phyloP scores from a whole-genome alignment of 148 eudicot genomes.

The Chenopodium berlandieri region DNA sequence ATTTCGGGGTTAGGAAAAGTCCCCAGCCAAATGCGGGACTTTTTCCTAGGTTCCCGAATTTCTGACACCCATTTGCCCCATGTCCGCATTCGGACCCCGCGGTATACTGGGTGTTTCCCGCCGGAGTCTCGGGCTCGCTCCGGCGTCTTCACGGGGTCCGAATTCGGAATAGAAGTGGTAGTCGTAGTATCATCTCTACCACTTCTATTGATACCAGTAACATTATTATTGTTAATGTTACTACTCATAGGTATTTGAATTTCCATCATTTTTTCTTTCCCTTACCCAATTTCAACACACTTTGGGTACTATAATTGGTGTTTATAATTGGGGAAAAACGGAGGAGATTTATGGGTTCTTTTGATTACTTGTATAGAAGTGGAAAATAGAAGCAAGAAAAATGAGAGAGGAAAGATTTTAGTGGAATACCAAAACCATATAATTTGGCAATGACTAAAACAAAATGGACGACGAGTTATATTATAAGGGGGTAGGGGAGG shows the following conservation, averaged over 20 bases:
- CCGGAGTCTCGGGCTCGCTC: conserved; percentile 27
- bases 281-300: not conserved
- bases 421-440: not conserved
- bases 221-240: not conserved
- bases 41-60: conserved; percentile 72
- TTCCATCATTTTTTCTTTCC: conserved; percentile 6
- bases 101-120: conserved; percentile 55
- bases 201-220: not conserved
- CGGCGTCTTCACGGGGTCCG: not conserved
- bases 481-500: conserved; percentile 8
- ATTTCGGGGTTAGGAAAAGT: conserved; percentile 75
- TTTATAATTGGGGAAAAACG: not conserved
- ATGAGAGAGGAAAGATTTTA: not conserved
- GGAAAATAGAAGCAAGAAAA: not conserved
- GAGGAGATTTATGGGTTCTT: not conserved
- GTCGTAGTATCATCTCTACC: not conserved
- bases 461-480: not conserved
- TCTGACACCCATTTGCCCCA: conserved; percentile 97
- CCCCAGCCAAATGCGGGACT: conserved; percentile 89
- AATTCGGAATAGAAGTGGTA: not conserved
- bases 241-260: conserved; percentile 8
- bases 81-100: conserved; percentile 69
- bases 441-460: conserved; percentile 26
- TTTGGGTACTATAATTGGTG: not conserved
- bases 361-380: too few species aligned